phyloP scores from a whole-genome alignment of 805 yeast genomes.

The Pichia heedii region DNA sequence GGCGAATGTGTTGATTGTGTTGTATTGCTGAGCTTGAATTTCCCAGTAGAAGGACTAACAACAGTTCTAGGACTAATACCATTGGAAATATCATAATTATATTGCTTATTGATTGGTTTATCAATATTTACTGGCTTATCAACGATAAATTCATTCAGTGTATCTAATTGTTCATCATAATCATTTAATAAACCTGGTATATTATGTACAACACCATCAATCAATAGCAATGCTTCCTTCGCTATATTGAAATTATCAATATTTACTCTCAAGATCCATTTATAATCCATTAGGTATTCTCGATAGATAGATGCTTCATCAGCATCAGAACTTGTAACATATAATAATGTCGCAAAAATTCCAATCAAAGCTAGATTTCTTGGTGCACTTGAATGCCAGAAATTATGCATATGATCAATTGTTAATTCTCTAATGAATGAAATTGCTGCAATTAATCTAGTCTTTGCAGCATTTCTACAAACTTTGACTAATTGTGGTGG shows the following conservation, averaged over 20 bases:
- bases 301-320: constrained; percentile 60
- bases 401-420: constrained; percentile 77
- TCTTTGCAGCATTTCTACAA: constrained; percentile 78
- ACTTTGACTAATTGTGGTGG: constrained; percentile 53
- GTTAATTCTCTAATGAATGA: constrained; percentile 69
- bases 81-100: constrained; percentile 4
- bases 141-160: not conserved
- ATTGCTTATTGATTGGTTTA: not conserved
- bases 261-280: constrained; percentile 67
- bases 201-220: constrained; percentile 64
- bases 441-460: constrained; percentile 72
- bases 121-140: not conserved
- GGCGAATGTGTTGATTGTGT: not conserved
- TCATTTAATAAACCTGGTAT: constrained; percentile 56
- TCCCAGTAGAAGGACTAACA: not conserved
- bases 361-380: constrained; percentile 77
- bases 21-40: not conserved
- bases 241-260: constrained; percentile 74
- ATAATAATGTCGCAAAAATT: constrained; percentile 75
- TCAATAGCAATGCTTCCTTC: constrained; percentile 58
- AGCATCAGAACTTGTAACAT: constrained; percentile 50
- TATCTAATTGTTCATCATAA: constrained; percentile 7
- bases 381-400: constrained; percentile 82
- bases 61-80: constrained; percentile 4
- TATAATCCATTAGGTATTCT: constrained; percentile 63